Evolutionary conservation across 2,329 filamentous ascomycete species (phyloP).

Genomic region (Fusarium hainanense): DNA sequence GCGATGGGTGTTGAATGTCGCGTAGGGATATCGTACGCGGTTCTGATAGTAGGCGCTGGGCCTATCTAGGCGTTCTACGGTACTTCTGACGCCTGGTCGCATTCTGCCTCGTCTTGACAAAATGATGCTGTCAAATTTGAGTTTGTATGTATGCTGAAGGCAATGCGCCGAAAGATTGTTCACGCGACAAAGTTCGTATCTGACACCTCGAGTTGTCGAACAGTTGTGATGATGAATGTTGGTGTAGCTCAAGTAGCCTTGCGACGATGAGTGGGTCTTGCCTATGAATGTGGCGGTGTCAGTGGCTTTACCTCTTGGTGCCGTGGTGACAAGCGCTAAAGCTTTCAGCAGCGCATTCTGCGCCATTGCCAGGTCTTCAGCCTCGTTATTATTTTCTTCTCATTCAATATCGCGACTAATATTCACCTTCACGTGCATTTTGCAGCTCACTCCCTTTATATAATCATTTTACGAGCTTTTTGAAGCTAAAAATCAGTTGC

Average conservation of each 20-base stretch:
- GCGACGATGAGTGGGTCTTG: slow-evolving; percentile 18
- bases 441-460: not conserved
- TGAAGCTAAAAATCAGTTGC: slow-evolving; percentile 19
- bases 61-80: slow-evolving; percentile 91
- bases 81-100: slow-evolving; percentile 67
- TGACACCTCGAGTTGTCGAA: slow-evolving; percentile 4
- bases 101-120: slow-evolving; percentile 48
- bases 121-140: not conserved
- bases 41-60: slow-evolving; percentile 93
- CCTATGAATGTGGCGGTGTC: slow-evolving; percentile 20
- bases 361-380: slow-evolving; percentile 36
- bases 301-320: slow-evolving; percentile 22
- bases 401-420: slow-evolving; percentile 14
- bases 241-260: slow-evolving; percentile 29
- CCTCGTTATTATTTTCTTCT: slow-evolving; percentile 35
- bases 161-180: not conserved
- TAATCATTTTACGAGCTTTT: slow-evolving; percentile 14
- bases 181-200: not conserved
- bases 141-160: not conserved
- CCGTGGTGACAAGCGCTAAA: slow-evolving; percentile 28
- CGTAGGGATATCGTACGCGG: slow-evolving; percentile 68
- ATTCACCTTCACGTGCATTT: not conserved
- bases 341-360: slow-evolving; percentile 22
- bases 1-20: not conserved
- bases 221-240: slow-evolving; percentile 21